Percentiles rank a stretch among this genome's conserved stretches.
phyloP scores from a whole-genome alignment of 176 grass and related monocot genomes.

The Aegilops bicornis region DNA sequence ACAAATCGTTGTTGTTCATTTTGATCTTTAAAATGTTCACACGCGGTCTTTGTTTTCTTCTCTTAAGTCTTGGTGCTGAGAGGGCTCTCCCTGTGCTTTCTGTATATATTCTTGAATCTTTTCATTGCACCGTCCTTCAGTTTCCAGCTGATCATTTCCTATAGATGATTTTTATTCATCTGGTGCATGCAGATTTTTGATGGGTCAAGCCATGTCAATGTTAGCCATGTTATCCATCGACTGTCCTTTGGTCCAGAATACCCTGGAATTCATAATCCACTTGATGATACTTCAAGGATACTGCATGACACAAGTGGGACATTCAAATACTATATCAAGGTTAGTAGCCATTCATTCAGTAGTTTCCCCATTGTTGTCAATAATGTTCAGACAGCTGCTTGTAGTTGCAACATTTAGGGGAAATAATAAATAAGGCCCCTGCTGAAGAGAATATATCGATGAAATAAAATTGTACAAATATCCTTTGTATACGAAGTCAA shows the following conservation, averaged over 20 bases:
- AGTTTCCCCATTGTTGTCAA: constrained; percentile 16
- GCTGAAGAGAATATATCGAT: not conserved
- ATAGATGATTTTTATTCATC: not conserved
- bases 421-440: not conserved
- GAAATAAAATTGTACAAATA: not conserved
- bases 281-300: constrained; percentile 86
- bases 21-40: not conserved
- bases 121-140: not conserved
- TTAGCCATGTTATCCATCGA: constrained; percentile 90
- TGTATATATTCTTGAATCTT: not conserved
- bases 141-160: constrained; percentile 7
- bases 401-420: not conserved
- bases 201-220: constrained; percentile 85
- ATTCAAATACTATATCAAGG: constrained; percentile 99
- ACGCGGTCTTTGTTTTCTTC: not conserved
- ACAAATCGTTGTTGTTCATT: not conserved
- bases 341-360: constrained; percentile 29
- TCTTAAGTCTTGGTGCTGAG: not conserved
- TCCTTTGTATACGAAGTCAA: not conserved
- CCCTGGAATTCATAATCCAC: constrained; percentile 91
- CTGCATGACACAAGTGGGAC: constrained; percentile 85
- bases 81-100: not conserved
- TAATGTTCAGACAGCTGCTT: not conserved
- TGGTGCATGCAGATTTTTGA: constrained; percentile 82
- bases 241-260: constrained; percentile 96